These are phyloP conservation scores for Clarireedia paspali DNA, from an alignment of 2,329 filamentous ascomycete species.

Conservation along the genomic window DNA sequence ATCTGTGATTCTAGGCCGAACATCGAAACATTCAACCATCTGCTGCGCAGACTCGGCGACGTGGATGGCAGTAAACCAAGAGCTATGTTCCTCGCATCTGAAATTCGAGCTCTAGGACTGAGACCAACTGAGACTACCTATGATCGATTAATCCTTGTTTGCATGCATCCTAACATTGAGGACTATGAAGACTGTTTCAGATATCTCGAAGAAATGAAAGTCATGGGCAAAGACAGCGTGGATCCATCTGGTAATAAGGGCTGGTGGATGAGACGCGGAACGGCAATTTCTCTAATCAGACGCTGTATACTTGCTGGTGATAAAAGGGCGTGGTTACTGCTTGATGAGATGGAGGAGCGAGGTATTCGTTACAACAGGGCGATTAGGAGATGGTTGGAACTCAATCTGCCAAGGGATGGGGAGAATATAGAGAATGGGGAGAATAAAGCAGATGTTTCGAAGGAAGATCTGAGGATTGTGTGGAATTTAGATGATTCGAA, in stretches of 20 bases:
- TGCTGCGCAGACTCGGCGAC: conserved; percentile 38
- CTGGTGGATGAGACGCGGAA: conserved; percentile 29
- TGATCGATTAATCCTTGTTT: conserved; percentile 52
- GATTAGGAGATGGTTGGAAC: conserved; percentile 1
- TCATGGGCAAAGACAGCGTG: conserved; percentile 28
- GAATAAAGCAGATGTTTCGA: background rate
- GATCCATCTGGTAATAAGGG: conserved; percentile 18
- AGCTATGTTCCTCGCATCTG: conserved; percentile 53
- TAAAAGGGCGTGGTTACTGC: conserved; percentile 18
- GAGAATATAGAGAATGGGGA: conserved; percentile 2
- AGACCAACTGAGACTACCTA: conserved; percentile 51
- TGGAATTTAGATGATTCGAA: conserved; percentile 20
- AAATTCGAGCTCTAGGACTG: conserved; percentile 50
- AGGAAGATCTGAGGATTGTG: background rate
- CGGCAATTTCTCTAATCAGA: conserved; percentile 16
- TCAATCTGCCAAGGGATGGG: background rate
- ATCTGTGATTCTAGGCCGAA: conserved; percentile 38
- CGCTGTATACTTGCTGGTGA: conserved; percentile 19
- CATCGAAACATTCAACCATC: conserved; percentile 52
- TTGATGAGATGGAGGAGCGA: conserved; percentile 21
- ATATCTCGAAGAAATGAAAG: conserved; percentile 43
- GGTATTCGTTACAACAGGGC: background rate
- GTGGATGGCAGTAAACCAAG: conserved; percentile 34
- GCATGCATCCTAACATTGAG: conserved; percentile 32
- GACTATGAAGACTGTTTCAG: conserved; percentile 39